Evolutionary conservation across 108 stramenopile species (phyloP).

Genomic region (Cyclotella choctawhatcheeana): DNA sequence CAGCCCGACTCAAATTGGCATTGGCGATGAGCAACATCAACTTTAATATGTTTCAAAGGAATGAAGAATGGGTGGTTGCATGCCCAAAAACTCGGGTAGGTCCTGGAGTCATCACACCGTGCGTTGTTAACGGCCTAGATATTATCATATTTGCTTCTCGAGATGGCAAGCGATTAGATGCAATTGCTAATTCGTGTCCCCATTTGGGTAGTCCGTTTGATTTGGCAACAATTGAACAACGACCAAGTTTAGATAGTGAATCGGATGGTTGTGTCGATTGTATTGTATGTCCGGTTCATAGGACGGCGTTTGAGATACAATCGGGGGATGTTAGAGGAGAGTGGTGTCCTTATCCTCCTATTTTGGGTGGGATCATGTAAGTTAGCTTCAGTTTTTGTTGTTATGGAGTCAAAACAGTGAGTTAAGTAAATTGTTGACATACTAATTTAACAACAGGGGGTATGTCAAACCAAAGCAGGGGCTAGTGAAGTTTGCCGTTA

Average conservation of each 20-base stretch:
- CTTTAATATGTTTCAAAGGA: slow-evolving; percentile 22
- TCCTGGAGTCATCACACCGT: slow-evolving; percentile 90
- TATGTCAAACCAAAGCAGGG: slow-evolving; percentile 60
- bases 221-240: slow-evolving; percentile 80
- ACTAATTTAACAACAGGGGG: slow-evolving; percentile 31
- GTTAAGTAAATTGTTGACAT: not conserved
- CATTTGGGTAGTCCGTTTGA: slow-evolving; percentile 97
- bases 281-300: slow-evolving; percentile 95
- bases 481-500: slow-evolving; percentile 81
- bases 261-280: slow-evolving; percentile 82
- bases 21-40: slow-evolving; percentile 45
- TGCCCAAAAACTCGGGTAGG: slow-evolving; percentile 86
- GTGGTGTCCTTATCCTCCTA: slow-evolving; percentile 97
- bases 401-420: not conserved
- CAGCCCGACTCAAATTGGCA: slow-evolving; percentile 33
- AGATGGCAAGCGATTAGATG: slow-evolving; percentile 80
- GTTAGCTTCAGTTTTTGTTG: not conserved
- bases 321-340: slow-evolving; percentile 93
- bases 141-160: slow-evolving; percentile 77
- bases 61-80: slow-evolving; percentile 82
- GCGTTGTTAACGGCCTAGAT: slow-evolving; percentile 78
- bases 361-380: slow-evolving; percentile 79
- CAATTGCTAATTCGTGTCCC: slow-evolving; percentile 94
- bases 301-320: slow-evolving; percentile 92
- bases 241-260: slow-evolving; percentile 46